Base-by-base conservation (phyloP, 352 stramenopile genomes). In the Pythium diclinum region DNA sequence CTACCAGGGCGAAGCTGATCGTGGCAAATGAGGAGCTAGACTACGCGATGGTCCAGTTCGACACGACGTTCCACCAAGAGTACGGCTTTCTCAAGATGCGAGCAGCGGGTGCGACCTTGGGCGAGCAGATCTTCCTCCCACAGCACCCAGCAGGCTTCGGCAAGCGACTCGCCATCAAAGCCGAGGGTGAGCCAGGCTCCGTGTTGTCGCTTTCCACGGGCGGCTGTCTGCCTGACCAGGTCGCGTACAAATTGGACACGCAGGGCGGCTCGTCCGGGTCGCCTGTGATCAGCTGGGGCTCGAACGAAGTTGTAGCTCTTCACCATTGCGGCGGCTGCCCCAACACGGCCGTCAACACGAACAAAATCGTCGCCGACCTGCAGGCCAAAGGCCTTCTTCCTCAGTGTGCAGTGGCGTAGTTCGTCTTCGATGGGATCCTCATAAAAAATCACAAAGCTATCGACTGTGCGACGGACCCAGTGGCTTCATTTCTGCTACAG, bases 251-350 rank as follows among this genome's bases (percentile, higher is more conserved):
- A 17, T 48, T 91, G 3, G 84, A 93, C 65, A 93, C 84, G 3
- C 72, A 80, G 14, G 81, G 75, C 3, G 84, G 84, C 0, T 89
- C 84, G 25, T 93, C 82, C 0, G 84, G 84, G 2, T 90, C 84
- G 10, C 84, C 84, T 0, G 70, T 92, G 8, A 72, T 90, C 19
- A 70, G 76, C 3, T 78, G 56, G 63, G 59, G 17, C 0, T 81
- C 91, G 53, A 88, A 91, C 40, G 44, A 54, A 1, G 84, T 93
- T 2, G 64, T 90, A n/a, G 84, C 69, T 9, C 71, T 93, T 2
- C 84, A 91, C 59, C 82, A 91, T 56, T 93, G 84, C 53, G 84
- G 84, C 0, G 82, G 82, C 3, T 93, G 84, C 32, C 79, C 77
- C 7, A 93, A 93, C 56, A 86, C 78, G 0, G 81, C 77, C 7